Conservation (phyloP, 768 basidiomycete genomes). For the Terana coerulea region DNA sequence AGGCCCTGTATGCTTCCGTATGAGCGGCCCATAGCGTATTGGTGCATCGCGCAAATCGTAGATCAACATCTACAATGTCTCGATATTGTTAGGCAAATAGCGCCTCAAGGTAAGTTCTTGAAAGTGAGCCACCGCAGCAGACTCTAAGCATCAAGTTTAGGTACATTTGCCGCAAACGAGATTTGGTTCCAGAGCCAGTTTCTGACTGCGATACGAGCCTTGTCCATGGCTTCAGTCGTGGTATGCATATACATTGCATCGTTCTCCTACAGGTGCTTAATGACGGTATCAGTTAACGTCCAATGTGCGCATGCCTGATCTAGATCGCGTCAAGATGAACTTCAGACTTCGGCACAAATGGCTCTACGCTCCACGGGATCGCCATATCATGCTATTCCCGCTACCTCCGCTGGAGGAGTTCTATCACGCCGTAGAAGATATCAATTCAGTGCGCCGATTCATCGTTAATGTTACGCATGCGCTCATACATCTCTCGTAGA, state of each 20-base stretch:
- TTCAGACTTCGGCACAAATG: constrained; percentile 74
- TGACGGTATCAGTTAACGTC: constrained; percentile 48
- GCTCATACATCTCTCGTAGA: constrained; percentile 26
- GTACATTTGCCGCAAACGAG: constrained; percentile 38
- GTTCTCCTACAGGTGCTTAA: too few relatives aligned
- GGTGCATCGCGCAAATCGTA: constrained; percentile 59
- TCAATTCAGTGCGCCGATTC: constrained; percentile 10
- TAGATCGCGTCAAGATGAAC: constrained; percentile 51
- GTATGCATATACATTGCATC: too few relatives aligned
- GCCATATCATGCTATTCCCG: constrained; percentile 40
- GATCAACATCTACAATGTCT: constrained; percentile 52
- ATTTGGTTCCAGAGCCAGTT: constrained; percentile 47
- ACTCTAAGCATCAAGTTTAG: background rate
- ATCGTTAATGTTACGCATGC: background rate
- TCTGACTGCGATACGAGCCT: constrained; percentile 53
- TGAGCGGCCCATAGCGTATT: constrained; percentile 74
- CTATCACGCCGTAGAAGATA: constrained; percentile 33
- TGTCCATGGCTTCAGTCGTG: constrained; percentile 50
- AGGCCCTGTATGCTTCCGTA: constrained; percentile 67
- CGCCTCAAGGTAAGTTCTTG: background rate
- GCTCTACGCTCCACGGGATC: constrained; percentile 60
- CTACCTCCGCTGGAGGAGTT: constrained; percentile 58
- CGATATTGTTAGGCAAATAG: constrained; percentile 34
- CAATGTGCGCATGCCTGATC: constrained; percentile 42
- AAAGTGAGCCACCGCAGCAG: too few relatives aligned